Conservation (phyloP, 805 yeast genomes). For the Brettanomyces bruxellensis region DNA sequence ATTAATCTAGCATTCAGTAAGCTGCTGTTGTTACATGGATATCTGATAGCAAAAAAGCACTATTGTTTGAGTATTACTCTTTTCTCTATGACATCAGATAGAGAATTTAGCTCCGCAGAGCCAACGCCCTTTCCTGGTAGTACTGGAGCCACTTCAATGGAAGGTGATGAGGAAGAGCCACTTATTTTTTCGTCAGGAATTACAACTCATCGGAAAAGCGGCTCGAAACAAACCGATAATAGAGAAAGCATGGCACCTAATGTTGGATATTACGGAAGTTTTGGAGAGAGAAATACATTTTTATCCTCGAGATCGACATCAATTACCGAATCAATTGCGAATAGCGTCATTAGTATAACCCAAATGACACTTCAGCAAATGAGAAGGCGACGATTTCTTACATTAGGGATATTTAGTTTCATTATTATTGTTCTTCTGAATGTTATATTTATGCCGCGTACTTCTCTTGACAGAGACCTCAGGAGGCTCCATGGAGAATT, state of each 20-base stretch:
- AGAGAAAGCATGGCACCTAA: neutral
- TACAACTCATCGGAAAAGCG: neutral
- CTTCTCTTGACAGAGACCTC: constrained; percentile 75
- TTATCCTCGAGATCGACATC: neutral
- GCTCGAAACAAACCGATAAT: no score
- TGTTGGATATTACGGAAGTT: neutral
- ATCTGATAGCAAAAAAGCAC: no score
- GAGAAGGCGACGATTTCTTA: constrained; percentile 27
- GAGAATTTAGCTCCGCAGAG: neutral
- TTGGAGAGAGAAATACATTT: neutral
- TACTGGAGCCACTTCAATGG: neutral
- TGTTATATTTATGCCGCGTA: constrained; percentile 70
- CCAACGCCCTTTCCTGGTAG: constrained; percentile 1
- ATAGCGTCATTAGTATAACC: constrained; percentile 17
- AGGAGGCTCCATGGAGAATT: constrained; percentile 62
- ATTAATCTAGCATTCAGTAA: no score
- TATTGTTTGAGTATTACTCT: no score
- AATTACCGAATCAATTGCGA: constrained; percentile 20
- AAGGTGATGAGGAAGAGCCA: neutral
- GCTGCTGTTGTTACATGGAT: no score
- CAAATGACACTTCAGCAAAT: constrained; percentile 21
- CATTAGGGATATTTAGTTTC: constrained; percentile 23
- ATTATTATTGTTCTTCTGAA: constrained; percentile 49
- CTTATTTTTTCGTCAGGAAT: neutral
- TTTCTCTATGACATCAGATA: neutral